Base-by-base conservation (phyloP, 1,139 yeast species). In the Dujonia santamariae region DNA sequence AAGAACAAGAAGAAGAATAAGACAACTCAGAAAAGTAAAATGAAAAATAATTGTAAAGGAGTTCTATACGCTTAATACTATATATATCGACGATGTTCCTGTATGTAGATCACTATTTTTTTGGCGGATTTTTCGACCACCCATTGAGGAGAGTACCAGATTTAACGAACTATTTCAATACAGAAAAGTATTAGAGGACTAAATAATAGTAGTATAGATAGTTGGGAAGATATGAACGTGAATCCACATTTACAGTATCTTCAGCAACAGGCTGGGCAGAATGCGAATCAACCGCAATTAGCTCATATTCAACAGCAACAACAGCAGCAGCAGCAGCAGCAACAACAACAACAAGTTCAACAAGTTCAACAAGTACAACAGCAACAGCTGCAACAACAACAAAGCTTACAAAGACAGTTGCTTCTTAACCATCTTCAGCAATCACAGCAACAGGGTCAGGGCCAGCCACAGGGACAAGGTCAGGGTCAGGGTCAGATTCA, bases 231-330 rank as follows among this genome's bases (percentile, higher is more conserved):
- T 20, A 27, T 27, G 30, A 27, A 27, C 19, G 30, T 56, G 40
- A 62, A 63, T 38, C 73, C 73, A 26, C 75, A 67, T 43, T 62
- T 67, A 36, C 74, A 66, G 46, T 67, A 65, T 48, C 54, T 68
- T 41, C 74, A 49, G 40, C 63, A 53, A 31, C 66, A 48, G 43
- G 55, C 48, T 18, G 61, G 45, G 37, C 62, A 50, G 37, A 47
- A 45, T 28, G 48, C 48, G 28, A 51, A 43, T 14, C 67, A 59
- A 37, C 62, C 71, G 26, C 74, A 61, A 43, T 48, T 66, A 27
- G 43, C 64, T 2, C 72, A 61, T 39, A 45, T 64, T 24, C 72
- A 63, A 40, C 52, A 61, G 42, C 66, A 56, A 31, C 67, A 52
- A 30, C 61, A 55, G 37, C 50, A 40, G 26, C 50, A 40, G 20